A percentile compares a stretch with the other conserved stretches of the same genome.
These are phyloP conservation scores for Cyberlindnera maritima DNA, from an alignment of 805 yeast genomes.

Conservation along the genomic window DNA sequence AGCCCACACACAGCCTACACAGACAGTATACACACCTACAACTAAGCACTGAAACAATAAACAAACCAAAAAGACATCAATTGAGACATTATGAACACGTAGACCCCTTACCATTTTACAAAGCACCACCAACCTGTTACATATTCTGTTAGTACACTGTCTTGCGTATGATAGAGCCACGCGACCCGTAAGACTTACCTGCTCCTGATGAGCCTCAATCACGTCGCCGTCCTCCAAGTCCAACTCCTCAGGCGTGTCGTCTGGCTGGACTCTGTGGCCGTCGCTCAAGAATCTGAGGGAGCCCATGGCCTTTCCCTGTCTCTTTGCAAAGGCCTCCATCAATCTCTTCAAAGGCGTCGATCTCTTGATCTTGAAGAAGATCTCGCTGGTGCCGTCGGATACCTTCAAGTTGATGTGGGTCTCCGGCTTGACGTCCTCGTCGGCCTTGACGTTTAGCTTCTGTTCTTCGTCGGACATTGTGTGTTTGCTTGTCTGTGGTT, in stretches of 20 bases:
- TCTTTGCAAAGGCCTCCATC: constrained; percentile 97
- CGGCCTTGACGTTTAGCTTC: constrained; percentile 32
- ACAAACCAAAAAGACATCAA: neutral
- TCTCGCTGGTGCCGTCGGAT: constrained; percentile 90
- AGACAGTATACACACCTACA: too few relatives aligned
- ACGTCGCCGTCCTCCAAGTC: constrained; percentile 95
- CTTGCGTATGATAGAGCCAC: too few relatives aligned
- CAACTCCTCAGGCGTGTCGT: constrained; percentile 88
- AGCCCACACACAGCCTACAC: too few relatives aligned
- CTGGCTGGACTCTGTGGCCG: constrained; percentile 85
- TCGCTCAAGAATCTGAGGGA: constrained; percentile 88
- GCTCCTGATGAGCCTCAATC: constrained; percentile 96
- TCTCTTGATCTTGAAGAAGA: constrained; percentile 91
- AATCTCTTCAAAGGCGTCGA: constrained; percentile 89
- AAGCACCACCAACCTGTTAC: constrained; percentile 23
- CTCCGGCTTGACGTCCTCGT: constrained; percentile 53
- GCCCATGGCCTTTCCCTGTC: constrained; percentile 87
- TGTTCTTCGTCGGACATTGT: constrained; percentile 32
- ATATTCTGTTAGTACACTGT: constrained; percentile 20
- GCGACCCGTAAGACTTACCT: constrained; percentile 72
- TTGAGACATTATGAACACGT: neutral
- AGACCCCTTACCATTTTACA: neutral
- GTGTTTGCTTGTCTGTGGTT: neutral
- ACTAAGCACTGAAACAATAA: neutral
- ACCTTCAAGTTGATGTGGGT: constrained; percentile 93